Conservation (phyloP, 129 eudicot species). For the Oenanthe sinensis region DNA sequence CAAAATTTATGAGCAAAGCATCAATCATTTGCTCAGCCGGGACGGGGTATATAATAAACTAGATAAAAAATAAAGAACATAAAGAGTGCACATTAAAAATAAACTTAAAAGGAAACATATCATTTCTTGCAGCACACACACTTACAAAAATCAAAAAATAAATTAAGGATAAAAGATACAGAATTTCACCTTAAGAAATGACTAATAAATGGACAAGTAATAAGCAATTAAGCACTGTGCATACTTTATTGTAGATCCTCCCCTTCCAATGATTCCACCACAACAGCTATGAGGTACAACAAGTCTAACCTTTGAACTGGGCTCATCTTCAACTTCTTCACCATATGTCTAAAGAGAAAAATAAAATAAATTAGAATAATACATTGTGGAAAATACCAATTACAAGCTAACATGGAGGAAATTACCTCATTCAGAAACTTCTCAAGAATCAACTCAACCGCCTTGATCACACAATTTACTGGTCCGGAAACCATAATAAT, state of each 20-base stretch:
- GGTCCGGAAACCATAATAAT: conserved; percentile 84
- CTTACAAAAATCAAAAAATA: neutral
- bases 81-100: neutral
- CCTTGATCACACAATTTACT: conserved; percentile 58
- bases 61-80: neutral
- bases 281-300: conserved; percentile 89
- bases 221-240: neutral
- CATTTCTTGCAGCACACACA: neutral
- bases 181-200: neutral
- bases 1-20: neutral
- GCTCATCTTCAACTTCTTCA: conserved; percentile 65
- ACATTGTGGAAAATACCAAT: neutral
- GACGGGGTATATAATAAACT: neutral
- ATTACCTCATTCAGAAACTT: conserved; percentile 72
- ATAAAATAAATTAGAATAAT: neutral
- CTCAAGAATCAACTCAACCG: conserved; percentile 68
- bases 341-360: conserved; percentile 42
- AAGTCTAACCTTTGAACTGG: conserved; percentile 60
- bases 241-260: conserved; percentile 87
- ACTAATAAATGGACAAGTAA: neutral
- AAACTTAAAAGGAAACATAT: neutral
- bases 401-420: neutral
- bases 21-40: neutral
- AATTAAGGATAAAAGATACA: neutral
- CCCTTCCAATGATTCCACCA: conserved; percentile 92